Conservation (phyloP, 2,329 filamentous ascomycete species). For the Emergomyces pasteurianus region DNA sequence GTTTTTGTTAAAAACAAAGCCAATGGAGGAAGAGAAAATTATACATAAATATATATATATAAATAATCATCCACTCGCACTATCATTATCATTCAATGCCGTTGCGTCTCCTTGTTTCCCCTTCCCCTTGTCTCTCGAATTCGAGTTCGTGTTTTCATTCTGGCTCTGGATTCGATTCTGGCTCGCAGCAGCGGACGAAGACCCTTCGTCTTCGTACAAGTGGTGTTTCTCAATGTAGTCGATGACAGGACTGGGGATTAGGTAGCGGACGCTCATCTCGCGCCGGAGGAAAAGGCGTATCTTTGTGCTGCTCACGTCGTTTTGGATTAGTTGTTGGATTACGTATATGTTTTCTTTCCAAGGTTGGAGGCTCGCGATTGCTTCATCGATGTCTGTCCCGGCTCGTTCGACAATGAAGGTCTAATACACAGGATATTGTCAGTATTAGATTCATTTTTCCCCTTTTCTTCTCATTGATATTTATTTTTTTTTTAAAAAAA, state of each 20-base stretch:
- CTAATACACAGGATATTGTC: conserved; percentile 11
- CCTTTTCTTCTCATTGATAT: no score
- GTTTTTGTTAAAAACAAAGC: neutral
- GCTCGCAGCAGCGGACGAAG: neutral
- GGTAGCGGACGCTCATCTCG: conserved; percentile 70
- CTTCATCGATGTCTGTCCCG: conserved; percentile 80
- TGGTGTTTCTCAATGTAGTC: conserved; percentile 58
- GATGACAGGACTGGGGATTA: conserved; percentile 62
- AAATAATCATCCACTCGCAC: neutral
- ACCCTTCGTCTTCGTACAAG: conserved; percentile 47
- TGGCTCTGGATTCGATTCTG: neutral
- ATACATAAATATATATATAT: no score
- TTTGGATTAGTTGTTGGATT: conserved; percentile 77
- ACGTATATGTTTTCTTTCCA: conserved; percentile 82
- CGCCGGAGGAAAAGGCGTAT: conserved; percentile 69
- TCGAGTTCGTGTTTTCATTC: neutral
- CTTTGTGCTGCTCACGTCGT: conserved; percentile 71
- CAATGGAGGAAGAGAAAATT: no score
- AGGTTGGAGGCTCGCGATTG: conserved; percentile 64
- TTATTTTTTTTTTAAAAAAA: neutral
- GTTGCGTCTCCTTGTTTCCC: neutral
- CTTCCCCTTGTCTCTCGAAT: neutral
- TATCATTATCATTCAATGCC: neutral
- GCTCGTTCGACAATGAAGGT: conserved; percentile 79
- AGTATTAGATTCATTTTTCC: neutral